Base-by-base conservation (phyloP, 257 asterid genomes). In the Jacaranda copaia region DNA sequence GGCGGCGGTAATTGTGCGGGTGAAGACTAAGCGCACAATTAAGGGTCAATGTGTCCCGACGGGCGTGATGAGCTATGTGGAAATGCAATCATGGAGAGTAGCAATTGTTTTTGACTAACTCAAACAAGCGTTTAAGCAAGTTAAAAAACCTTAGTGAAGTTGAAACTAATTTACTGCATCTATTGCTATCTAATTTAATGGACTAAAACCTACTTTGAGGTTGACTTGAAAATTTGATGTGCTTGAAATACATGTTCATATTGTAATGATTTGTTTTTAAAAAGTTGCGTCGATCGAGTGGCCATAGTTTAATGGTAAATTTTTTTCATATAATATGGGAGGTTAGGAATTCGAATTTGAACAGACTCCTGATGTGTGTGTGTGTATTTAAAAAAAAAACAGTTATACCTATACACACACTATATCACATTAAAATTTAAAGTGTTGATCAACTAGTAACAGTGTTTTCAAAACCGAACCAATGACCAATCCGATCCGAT, bases 1-100 rank as follows among this genome's bases (percentile, higher is more conserved):
- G 52, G 82, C 18, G 64, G 70, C 36, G 36, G 36, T 61, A 32
- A 60, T 40, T 58, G 63, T 6, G 46, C 62, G 79, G 76, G 65
- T 56, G 79, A 59, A 69, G 84, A 80, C 84, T 75, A 75, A 35
- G 68, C 38, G 43, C 80, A 75, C 68, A 13, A 61, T 8, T 59
- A 12, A 15, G 65, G 57, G 46, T 45, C 8, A 58, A 61, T 43
- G 38, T 11, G 5, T 13, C 69, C 35, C 25, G 4, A 55, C 25
- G 25, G 60, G 60, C 9, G 32, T 25, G 32, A 25, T 25, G 32
- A 25, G 32, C n/a, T 55, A 55, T n/a, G 3, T 45, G 20, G 25
- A 55, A 55, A 55, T 55, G 8, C 4, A 12, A 60, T 60, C 5
- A 18, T 15, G 70, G 48, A 40, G 25, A 20, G 11, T 42, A 40